phyloP scores from a whole-genome alignment of 1,139 yeast genomes.

The Meyerozyma sp. region DNA sequence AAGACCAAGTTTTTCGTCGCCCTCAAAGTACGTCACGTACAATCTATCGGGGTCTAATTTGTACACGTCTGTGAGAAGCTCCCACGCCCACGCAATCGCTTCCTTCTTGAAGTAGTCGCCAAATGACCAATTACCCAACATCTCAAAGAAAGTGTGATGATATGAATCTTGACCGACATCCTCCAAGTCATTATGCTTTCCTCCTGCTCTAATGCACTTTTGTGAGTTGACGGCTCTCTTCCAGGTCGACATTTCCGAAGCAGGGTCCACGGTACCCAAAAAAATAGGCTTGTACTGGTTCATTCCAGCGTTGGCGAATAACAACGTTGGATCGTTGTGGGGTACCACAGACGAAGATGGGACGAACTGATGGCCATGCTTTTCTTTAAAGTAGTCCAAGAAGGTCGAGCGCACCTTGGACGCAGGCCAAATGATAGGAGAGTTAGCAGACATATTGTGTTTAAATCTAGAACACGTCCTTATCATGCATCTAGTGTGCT shows the following conservation, averaged over 20 bases:
- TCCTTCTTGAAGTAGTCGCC: slow-evolving; percentile 97
- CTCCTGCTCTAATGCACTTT: slow-evolving; percentile 99
- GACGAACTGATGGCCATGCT: slow-evolving; percentile 68
- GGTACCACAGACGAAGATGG: slow-evolving; percentile 96
- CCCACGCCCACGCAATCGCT: slow-evolving; percentile 89
- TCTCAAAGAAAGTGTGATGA: slow-evolving; percentile 97
- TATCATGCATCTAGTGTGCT: neutral
- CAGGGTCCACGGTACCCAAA: slow-evolving; percentile 93
- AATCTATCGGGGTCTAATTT: slow-evolving; percentile 73
- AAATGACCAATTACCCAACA: slow-evolving; percentile 99
- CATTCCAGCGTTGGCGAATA: slow-evolving; percentile 98
- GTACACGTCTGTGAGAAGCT: slow-evolving; percentile 76
- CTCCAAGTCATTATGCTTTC: slow-evolving; percentile 96
- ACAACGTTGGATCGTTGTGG: slow-evolving; percentile 92
- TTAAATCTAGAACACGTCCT: neutral
- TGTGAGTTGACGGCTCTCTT: slow-evolving; percentile 94
- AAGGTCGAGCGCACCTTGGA: slow-evolving; percentile 80
- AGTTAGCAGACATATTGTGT: neutral
- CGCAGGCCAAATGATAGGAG: slow-evolving; percentile 48
- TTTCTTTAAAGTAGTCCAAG: slow-evolving; percentile 67
- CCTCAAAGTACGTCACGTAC: slow-evolving; percentile 94
- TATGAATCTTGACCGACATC: slow-evolving; percentile 97
- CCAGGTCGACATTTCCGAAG: slow-evolving; percentile 76
- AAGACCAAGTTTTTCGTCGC: slow-evolving; percentile 78
- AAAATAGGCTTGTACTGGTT: slow-evolving; percentile 97